Conservation (phyloP, 2,329 filamentous ascomycete species). For the Aureobasidium subglaciale region DNA sequence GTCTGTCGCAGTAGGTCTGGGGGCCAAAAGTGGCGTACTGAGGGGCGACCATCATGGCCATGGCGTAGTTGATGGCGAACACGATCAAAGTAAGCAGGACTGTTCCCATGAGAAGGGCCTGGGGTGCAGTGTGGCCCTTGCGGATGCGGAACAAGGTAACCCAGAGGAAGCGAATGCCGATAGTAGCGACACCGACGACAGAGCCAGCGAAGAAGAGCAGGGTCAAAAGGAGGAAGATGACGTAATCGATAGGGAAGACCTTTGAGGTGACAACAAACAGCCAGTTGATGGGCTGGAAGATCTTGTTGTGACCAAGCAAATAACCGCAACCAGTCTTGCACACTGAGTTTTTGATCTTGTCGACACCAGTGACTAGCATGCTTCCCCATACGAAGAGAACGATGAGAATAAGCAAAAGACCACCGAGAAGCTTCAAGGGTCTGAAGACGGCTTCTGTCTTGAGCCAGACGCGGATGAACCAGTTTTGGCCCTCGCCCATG, state of each 20-base stretch:
- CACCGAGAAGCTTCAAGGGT: slow-evolving; percentile 81
- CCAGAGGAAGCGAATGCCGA: slow-evolving; percentile 96
- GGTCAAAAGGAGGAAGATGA: slow-evolving; percentile 77
- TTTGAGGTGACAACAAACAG: slow-evolving; percentile 72
- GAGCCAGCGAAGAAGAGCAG: slow-evolving; percentile 84
- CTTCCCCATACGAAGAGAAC: slow-evolving; percentile 74
- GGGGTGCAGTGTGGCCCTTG: slow-evolving; percentile 80
- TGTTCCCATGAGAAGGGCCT: slow-evolving; percentile 84
- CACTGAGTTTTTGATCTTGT: slow-evolving; percentile 92
- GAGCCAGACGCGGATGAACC: slow-evolving; percentile 67
- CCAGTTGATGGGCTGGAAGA: slow-evolving; percentile 95
- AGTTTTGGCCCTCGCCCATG: slow-evolving; percentile 67
- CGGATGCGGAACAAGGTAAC: slow-evolving; percentile 86
- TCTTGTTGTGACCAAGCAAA: slow-evolving; percentile 76
- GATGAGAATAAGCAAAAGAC: slow-evolving; percentile 67
- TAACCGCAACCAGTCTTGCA: slow-evolving; percentile 91
- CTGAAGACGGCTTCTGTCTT: slow-evolving; percentile 76
- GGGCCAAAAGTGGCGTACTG: slow-evolving; percentile 93
- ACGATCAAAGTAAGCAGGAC: slow-evolving; percentile 86
- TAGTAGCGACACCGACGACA: slow-evolving; percentile 73
- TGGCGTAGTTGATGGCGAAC: slow-evolving; percentile 83
- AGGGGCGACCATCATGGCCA: slow-evolving; percentile 89
- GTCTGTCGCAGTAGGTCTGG: slow-evolving; percentile 83
- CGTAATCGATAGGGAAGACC: slow-evolving; percentile 86
- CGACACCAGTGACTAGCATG: slow-evolving; percentile 91